Evolutionary conservation across 208 protist genomes (phyloP).

Genomic region (Entamoeba moshkovskii): DNA sequence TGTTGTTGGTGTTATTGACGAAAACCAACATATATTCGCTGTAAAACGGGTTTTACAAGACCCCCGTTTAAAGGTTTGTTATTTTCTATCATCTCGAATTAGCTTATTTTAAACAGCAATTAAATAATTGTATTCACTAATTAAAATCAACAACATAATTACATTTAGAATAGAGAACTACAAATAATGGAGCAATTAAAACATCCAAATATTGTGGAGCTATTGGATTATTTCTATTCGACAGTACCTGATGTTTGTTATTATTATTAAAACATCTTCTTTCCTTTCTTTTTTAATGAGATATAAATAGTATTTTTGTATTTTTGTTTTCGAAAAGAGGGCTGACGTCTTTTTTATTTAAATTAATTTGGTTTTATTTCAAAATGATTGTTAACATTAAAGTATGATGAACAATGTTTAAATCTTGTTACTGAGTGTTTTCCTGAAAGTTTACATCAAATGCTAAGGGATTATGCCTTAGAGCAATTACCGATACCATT

Average conservation of each 20-base stretch:
- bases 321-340: too few relatives aligned
- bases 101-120: too few relatives aligned
- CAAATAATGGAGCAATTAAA: not conserved
- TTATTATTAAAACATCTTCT: too few relatives aligned
- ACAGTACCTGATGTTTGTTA: not conserved
- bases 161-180: not conserved
- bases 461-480: not conserved
- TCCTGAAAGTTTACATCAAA: not conserved
- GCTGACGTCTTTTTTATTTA: too few relatives aligned
- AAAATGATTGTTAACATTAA: too few relatives aligned
- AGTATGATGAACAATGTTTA: not conserved
- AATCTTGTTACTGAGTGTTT: not conserved
- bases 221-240: not conserved
- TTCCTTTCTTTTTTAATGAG: too few relatives aligned
- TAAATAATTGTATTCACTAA: too few relatives aligned
- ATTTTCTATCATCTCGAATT: too few relatives aligned
- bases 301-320: too few relatives aligned
- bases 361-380: too few relatives aligned
- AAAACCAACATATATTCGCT: not conserved
- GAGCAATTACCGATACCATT: not conserved
- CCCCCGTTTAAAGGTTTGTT: not conserved
- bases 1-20: not conserved
- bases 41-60: not conserved
- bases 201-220: not conserved
- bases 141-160: too few relatives aligned